Evolutionary conservation across 495 filamentous ascomycete species (phyloP).

Genomic region (Penicillium desertorum): DNA sequence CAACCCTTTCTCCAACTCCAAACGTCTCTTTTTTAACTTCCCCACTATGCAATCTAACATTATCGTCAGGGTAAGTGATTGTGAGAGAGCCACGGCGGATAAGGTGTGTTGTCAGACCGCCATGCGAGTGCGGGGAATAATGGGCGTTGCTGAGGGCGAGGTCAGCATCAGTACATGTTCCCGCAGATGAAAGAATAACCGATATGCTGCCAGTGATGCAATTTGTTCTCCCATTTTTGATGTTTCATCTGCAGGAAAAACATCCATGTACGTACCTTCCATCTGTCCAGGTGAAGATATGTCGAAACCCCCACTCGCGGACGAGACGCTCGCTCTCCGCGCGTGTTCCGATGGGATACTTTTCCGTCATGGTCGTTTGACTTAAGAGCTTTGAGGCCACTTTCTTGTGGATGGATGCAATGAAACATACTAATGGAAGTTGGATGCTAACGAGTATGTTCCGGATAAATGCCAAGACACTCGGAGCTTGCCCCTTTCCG

Average conservation of each 20-base stretch:
- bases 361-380: conserved; percentile 20
- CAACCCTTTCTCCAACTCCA: conserved; percentile 65
- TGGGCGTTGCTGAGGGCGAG: conserved; percentile 56
- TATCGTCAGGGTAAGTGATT: conserved; percentile 70
- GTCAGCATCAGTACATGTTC: not conserved
- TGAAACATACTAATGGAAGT: not conserved
- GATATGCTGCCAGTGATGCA: not conserved
- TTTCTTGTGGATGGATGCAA: not conserved
- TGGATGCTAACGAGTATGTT: not conserved
- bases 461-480: not conserved
- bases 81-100: conserved; percentile 70
- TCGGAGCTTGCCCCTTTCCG: not conserved
- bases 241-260: not conserved
- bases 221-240: not conserved
- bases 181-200: not conserved
- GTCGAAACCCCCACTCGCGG: conserved; percentile 69
- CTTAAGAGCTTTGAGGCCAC: not conserved
- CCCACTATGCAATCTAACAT: conserved; percentile 37
- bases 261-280: conserved; percentile 53
- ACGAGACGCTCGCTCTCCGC: conserved; percentile 63
- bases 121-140: conserved; percentile 74
- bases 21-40: conserved; percentile 62
- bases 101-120: conserved; percentile 70
- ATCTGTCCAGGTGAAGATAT: conserved; percentile 83
- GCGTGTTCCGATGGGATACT: conserved; percentile 42